Conservation (phyloP, 2,329 filamentous ascomycete species). For the Polytolypa hystricis region DNA sequence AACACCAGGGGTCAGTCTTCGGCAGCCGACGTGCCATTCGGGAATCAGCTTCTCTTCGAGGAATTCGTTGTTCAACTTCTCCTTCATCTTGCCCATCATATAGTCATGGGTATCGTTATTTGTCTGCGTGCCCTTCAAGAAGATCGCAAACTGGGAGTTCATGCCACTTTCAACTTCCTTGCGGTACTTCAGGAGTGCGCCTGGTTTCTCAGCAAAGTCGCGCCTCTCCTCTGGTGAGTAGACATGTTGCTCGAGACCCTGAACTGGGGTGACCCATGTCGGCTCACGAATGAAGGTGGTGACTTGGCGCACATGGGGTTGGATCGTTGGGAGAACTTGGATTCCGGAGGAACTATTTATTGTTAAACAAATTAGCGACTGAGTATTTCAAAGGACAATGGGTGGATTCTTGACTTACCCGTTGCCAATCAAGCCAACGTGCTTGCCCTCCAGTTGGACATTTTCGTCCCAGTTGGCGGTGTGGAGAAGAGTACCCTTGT, state of each 20-base stretch:
- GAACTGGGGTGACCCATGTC: slow-evolving; percentile 23
- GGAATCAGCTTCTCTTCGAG: slow-evolving; percentile 22
- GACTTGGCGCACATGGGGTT: slow-evolving; percentile 27
- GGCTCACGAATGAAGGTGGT: slow-evolving; percentile 23
- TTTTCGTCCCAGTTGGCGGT: slow-evolving; percentile 31
- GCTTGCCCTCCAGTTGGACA: slow-evolving; percentile 21
- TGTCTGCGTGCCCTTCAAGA: slow-evolving; percentile 10
- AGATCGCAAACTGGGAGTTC: slow-evolving; percentile 15
- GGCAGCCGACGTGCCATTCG: slow-evolving; percentile 24
- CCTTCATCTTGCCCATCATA: slow-evolving; percentile 11
- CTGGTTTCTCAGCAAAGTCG: slow-evolving; percentile 15
- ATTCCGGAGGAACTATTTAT: slow-evolving; percentile 28
- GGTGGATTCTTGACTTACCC: no score
- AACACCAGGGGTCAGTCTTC: slow-evolving; percentile 25
- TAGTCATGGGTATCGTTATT: slow-evolving; percentile 3
- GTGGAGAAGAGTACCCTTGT: slow-evolving; percentile 35
- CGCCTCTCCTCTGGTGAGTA: slow-evolving; percentile 20
- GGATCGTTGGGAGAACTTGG: slow-evolving; percentile 28
- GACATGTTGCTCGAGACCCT: slow-evolving; percentile 13
- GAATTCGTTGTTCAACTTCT: slow-evolving; percentile 12
- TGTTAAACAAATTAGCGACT: no score
- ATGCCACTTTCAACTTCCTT: slow-evolving; percentile 21
- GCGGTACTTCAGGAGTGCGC: slow-evolving; percentile 20
- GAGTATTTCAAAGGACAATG: no score
- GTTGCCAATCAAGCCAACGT: slow-evolving; percentile 17